Conservation (phyloP, 371 early-diverging fungal genomes). For the Umbelopsis sp. region DNA sequence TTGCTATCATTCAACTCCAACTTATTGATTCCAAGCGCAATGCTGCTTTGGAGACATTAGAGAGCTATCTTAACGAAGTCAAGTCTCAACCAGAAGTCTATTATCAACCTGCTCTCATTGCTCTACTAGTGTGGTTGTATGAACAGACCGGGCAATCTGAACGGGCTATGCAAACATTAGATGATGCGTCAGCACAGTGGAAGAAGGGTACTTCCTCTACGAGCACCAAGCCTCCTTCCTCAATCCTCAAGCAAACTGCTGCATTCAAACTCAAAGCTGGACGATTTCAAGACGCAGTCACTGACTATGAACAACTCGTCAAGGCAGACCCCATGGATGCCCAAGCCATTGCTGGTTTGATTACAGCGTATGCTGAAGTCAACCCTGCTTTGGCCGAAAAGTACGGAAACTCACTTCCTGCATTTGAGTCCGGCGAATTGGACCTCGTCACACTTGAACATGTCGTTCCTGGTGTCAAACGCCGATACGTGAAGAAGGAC, state of each 20-base stretch:
- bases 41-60: conserved; percentile 55
- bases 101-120: conserved; percentile 69
- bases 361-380: conserved; percentile 68
- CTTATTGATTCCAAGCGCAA: conserved; percentile 55
- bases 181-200: conserved; percentile 63
- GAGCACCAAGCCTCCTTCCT: conserved; percentile 32
- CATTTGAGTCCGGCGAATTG: conserved; percentile 41
- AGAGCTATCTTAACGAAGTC: conserved; percentile 49
- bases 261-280: conserved; percentile 69
- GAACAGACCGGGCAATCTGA: conserved; percentile 66
- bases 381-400: conserved; percentile 72
- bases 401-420: conserved; percentile 65
- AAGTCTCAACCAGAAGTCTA: conserved; percentile 23
- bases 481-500: conserved; percentile 59
- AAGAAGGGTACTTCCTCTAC: conserved; percentile 35
- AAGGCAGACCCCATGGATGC: conserved; percentile 69
- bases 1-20: conserved; percentile 69
- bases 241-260: conserved; percentile 70
- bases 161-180: conserved; percentile 60
- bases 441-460: conserved; percentile 61
- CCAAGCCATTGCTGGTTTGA: conserved; percentile 70
- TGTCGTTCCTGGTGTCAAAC: conserved; percentile 67
- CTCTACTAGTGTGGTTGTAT: conserved; percentile 73
- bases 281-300: conserved; percentile 65
- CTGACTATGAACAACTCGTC: conserved; percentile 72